Percentiles rank a stretch among this genome's conserved stretches.
phyloP scores from a whole-genome alignment of 768 basidiomycete species.

The Trametes coccinea region DNA sequence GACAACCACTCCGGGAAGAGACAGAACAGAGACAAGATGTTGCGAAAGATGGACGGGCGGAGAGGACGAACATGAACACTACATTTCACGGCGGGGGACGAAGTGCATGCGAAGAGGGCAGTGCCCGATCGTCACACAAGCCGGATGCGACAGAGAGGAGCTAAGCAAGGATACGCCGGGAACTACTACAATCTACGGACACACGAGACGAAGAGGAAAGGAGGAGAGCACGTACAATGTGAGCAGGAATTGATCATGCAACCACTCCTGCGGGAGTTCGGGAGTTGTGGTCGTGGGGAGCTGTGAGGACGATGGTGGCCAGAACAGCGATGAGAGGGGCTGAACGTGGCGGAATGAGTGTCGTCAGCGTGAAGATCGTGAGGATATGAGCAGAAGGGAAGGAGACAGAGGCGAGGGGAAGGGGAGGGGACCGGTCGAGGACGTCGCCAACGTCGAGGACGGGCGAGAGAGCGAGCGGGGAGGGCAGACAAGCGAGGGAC shows the following conservation, averaged over 20 bases:
- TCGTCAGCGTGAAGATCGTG: slow-evolving; percentile 31
- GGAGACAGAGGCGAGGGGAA: slow-evolving; percentile 8
- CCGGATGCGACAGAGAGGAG: not conserved
- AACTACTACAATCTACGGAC: not conserved
- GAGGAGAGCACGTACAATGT: slow-evolving; percentile 17
- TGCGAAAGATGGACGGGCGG: not conserved
- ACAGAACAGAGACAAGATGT: not conserved
- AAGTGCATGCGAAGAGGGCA: slow-evolving; percentile 13
- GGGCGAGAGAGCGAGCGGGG: slow-evolving; percentile 27
- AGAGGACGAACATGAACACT: slow-evolving; percentile 17
- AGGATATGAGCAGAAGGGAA: slow-evolving; percentile 21
- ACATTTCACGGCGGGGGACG: slow-evolving; percentile 17
- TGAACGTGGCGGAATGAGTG: slow-evolving; percentile 9
- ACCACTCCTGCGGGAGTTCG: slow-evolving; percentile 4
- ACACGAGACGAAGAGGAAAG: not conserved
- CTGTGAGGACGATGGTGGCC: slow-evolving; percentile 2
- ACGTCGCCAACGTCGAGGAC: slow-evolving; percentile 29
- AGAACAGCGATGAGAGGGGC: slow-evolving; percentile 2
- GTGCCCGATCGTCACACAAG: slow-evolving; percentile 25
- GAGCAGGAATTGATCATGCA: slow-evolving; percentile 20
- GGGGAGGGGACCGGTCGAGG: slow-evolving; percentile 19
- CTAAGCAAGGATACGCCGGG: not conserved
- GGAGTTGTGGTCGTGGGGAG: slow-evolving; percentile 11
- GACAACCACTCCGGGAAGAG: not conserved
- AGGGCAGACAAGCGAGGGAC: slow-evolving; percentile 25